Evolutionary conservation across 1,284 basidiomycete genomes (phyloP).

Genomic region (Leccinum glutinopallens): DNA sequence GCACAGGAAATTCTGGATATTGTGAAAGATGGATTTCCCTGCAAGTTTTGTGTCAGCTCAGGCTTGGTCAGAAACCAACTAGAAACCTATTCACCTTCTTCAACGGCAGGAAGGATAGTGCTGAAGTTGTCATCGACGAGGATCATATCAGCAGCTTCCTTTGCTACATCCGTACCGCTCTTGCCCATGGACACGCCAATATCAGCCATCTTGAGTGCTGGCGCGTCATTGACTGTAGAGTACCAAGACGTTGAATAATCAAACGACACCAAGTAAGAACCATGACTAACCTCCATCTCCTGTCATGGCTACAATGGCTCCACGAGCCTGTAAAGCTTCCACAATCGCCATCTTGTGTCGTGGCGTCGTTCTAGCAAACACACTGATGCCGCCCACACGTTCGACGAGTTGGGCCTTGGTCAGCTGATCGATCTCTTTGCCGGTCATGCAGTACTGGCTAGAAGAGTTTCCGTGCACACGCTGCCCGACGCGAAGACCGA

Average conservation of each 20-base stretch:
- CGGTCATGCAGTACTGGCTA: constrained; percentile 65
- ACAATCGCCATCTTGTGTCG: constrained; percentile 98
- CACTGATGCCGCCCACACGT: constrained; percentile 78
- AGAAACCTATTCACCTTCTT: constrained; percentile 70
- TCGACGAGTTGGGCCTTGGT: constrained; percentile 81
- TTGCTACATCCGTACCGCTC: constrained; percentile 96
- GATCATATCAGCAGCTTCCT: constrained; percentile 97
- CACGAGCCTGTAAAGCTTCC: constrained; percentile 86
- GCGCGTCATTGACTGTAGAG: constrained; percentile 88
- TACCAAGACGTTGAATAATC: not conserved
- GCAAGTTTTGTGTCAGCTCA: not conserved
- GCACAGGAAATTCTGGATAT: constrained; percentile 96
- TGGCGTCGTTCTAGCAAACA: constrained; percentile 95
- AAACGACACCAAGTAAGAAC: not conserved
- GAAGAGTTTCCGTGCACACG: constrained; percentile 13
- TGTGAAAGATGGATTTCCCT: constrained; percentile 98
- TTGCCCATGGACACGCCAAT: constrained; percentile 98
- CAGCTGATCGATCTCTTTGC: constrained; percentile 85
- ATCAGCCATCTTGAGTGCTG: constrained; percentile 96
- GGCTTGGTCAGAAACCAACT: not conserved
- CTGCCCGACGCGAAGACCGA: constrained; percentile 75
- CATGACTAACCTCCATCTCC: constrained; percentile 76
- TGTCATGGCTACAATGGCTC: constrained; percentile 95
- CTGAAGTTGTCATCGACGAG: constrained; percentile 97
- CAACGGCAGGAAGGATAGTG: constrained; percentile 91